These are phyloP conservation scores for Setaria viridis DNA, from an alignment of 202 grass and related monocot species.

Conservation along the genomic window DNA sequence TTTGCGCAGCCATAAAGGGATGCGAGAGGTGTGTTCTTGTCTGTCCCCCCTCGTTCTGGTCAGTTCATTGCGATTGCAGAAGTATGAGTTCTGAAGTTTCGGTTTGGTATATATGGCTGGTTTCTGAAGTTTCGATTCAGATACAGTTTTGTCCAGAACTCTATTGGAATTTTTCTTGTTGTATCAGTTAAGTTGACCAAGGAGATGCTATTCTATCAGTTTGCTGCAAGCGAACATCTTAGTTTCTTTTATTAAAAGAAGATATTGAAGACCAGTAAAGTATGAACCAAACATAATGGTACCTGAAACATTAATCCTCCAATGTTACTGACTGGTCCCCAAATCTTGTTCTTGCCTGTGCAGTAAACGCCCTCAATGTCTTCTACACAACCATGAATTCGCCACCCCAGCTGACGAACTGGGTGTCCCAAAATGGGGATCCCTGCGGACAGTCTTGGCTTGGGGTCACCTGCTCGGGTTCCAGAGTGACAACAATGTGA, in stretches of 20 bases:
- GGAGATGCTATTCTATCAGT: background rate
- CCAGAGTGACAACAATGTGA: constrained; percentile 81
- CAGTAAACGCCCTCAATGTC: constrained; percentile 80
- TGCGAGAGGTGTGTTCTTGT: constrained; percentile 12
- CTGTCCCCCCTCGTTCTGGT: background rate
- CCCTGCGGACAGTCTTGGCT: constrained; percentile 85
- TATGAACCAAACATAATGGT: constrained; percentile 23
- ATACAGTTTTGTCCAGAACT: background rate
- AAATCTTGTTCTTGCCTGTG: constrained; percentile 40
- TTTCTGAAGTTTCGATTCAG: constrained; percentile 7
- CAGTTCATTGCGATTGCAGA: constrained; percentile 15
- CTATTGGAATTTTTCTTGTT: background rate
- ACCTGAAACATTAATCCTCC: constrained; percentile 12
- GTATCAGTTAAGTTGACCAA: constrained; percentile 9
- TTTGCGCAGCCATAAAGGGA: constrained; percentile 7
- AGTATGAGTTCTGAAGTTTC: background rate
- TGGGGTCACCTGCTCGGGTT: constrained; percentile 74
- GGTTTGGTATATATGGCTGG: background rate
- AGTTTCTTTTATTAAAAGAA: background rate
- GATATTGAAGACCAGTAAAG: background rate
- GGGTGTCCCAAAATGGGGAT: constrained; percentile 79
- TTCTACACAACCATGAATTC: constrained; percentile 82
- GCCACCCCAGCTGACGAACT: constrained; percentile 70
- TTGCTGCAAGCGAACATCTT: constrained; percentile 26
- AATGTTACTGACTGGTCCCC: constrained; percentile 22